Evolutionary conservation across 106 monocot species (phyloP), one percentile per base, ranked within the genome.

Genomic region (Chionographis japonica): DNA sequence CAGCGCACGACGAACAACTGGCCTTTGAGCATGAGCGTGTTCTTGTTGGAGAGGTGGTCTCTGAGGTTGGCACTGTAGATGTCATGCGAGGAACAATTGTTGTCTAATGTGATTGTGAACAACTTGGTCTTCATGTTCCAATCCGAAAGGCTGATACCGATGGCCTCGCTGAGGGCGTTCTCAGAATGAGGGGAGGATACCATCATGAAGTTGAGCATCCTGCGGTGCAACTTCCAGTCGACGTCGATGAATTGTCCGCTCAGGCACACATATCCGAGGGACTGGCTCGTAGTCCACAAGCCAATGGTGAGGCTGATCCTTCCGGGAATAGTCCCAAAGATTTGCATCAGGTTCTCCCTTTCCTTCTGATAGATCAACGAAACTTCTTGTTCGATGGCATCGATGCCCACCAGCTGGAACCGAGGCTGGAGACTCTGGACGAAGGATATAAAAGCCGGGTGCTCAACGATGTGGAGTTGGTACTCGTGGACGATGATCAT

Each of bases 401-500:
- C 58, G 27, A 79, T 71, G 57, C 73, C 78, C 40, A 81, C 54
- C 61, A 88, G 80, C 75, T 51, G 83, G 63, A 95, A 95, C 13
- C 79, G 88, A 5, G 94, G 94, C 43, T 95, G 90, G 13, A 95
- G 80, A 62, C 83, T 80, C 58, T 86, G 88, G 18, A 81, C 77
- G 54, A 95, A 95, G 19, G 81, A 49, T 5, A 81, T 62, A 37
- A 95, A 91, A 70, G 83, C 76, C 54, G 79, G 54, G 37, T 88
- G 81, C 46, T 95, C 85, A 60, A 91, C 94, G 58, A 91, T 91
- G 76, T 95, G 80, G 38, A 91, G 80, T 52, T 85, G 94, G 61
- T 88, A 91, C 38, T 95, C 91, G 52, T 95, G 94, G 69, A 91
- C 14, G 54, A 95, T 95, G 37, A 95, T 83, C 94, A 95, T 88